Conservation (phyloP, 2,329 filamentous ascomycete genomes). For the Paracorniculantispora psalliotae region DNA sequence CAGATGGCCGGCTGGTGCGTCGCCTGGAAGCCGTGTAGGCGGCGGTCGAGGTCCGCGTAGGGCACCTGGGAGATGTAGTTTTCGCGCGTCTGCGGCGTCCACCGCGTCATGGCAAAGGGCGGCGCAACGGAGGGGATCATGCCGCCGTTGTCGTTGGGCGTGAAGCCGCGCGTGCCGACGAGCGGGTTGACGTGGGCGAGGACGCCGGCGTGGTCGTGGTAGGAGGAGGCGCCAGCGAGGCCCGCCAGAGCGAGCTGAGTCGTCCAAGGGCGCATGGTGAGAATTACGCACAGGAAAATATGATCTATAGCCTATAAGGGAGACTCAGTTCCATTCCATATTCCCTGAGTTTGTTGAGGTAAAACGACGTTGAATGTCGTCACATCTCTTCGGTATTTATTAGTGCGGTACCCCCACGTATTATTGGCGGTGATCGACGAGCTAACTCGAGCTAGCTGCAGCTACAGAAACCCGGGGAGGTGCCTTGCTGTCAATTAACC, state of each 20-base stretch:
- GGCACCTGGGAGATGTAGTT: conserved; percentile 47
- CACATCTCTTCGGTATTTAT: background rate
- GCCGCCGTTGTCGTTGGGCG: conserved; percentile 30
- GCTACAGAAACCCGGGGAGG: background rate
- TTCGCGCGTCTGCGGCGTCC: conserved; percentile 43
- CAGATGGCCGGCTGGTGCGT: conserved; percentile 49
- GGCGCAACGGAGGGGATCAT: conserved; percentile 34
- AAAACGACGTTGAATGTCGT: background rate
- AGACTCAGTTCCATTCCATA: background rate
- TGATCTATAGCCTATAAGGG: background rate
- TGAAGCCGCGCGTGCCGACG: conserved; percentile 28
- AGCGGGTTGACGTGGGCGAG: conserved; percentile 29
- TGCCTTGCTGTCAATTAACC: background rate
- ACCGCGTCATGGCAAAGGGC: conserved; percentile 46
- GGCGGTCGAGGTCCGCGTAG: conserved; percentile 38
- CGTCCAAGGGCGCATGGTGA: background rate
- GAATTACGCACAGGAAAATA: background rate
- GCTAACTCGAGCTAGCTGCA: background rate
- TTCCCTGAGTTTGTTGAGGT: too few relatives aligned
- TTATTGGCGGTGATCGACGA: background rate
- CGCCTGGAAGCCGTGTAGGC: conserved; percentile 44
- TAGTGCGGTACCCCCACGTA: background rate
- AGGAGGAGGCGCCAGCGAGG: conserved; percentile 14
- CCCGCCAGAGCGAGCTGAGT: background rate
- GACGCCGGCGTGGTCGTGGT: conserved; percentile 27